Conservation (phyloP, 148 eudicot species). For the Hydrangea macrophylla region DNA sequence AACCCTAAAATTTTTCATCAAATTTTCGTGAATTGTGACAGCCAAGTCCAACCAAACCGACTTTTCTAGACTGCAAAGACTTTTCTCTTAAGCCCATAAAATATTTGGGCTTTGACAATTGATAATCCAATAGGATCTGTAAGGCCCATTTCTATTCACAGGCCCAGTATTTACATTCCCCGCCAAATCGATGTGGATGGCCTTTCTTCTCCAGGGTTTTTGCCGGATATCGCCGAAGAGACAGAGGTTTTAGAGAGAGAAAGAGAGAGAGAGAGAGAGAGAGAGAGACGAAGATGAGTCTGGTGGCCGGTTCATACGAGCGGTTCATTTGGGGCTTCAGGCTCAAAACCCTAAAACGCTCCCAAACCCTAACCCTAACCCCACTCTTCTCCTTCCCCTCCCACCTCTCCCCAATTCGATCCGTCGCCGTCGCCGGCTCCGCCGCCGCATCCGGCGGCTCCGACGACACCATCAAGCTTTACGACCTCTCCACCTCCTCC, state of each 20-base stretch:
- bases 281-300: conserved; percentile 38
- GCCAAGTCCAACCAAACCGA: too few relatives aligned
- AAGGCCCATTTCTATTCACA: neutral
- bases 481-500: conserved; percentile 66
- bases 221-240: neutral
- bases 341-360: conserved; percentile 44
- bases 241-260: neutral
- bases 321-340: conserved; percentile 82
- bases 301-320: conserved; percentile 83
- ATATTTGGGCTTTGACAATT: neutral
- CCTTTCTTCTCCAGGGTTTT: neutral
- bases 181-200: neutral
- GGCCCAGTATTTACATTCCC: neutral
- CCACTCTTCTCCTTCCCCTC: conserved; percentile 75
- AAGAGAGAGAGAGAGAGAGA: too few relatives aligned
- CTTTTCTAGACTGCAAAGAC: too few relatives aligned
- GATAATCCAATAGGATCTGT: too few relatives aligned
- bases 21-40: too few relatives aligned
- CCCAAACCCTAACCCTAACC: conserved; percentile 42
- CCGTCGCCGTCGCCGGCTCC: conserved; percentile 63
- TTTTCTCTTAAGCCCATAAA: too few relatives aligned
- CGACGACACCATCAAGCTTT: conserved; percentile 81
- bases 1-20: too few relatives aligned
- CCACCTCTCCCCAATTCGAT: conserved; percentile 67
- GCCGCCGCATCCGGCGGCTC: conserved; percentile 74